phyloP scores from a whole-genome alignment of 2,329 filamentous ascomycete genomes.

The Paraconiothyrium brasiliense region DNA sequence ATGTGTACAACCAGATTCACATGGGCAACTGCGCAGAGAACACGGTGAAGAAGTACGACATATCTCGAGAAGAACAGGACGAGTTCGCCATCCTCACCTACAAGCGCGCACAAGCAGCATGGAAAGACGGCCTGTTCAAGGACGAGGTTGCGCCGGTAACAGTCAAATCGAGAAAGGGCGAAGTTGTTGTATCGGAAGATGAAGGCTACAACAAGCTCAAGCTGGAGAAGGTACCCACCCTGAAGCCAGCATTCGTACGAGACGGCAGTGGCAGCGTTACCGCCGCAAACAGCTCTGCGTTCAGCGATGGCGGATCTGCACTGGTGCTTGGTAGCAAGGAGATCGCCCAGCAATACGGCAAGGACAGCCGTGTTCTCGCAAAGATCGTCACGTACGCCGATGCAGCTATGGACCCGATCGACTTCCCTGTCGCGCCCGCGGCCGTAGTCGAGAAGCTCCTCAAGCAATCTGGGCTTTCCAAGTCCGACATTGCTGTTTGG shows the following conservation, averaged over 20 bases:
- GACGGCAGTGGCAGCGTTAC: constrained; percentile 92
- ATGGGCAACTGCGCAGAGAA: constrained; percentile 98
- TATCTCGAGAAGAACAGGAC: constrained; percentile 88
- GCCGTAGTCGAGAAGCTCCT: constrained; percentile 92
- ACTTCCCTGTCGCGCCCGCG: constrained; percentile 92
- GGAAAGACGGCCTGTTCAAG: constrained; percentile 81
- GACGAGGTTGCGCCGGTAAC: constrained; percentile 93
- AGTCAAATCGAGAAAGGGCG: constrained; percentile 84
- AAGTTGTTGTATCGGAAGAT: constrained; percentile 77
- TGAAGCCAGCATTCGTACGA: constrained; percentile 93
- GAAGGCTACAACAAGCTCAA: constrained; percentile 91
- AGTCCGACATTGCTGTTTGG: constrained; percentile 93
- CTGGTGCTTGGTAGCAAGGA: constrained; percentile 84
- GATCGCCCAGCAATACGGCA: constrained; percentile 81
- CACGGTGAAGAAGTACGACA: constrained; percentile 85
- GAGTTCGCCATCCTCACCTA: constrained; percentile 90
- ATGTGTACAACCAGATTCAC: constrained; percentile 96
- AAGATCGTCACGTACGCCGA: constrained; percentile 87
- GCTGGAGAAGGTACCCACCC: constrained; percentile 81
- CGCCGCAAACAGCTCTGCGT: constrained; percentile 90
- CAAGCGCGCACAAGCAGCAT: constrained; percentile 87
- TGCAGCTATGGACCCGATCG: constrained; percentile 87
- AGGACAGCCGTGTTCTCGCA: constrained; percentile 82
- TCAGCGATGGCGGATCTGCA: constrained; percentile 94
- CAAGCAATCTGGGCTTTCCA: constrained; percentile 86